phyloP scores from a whole-genome alignment of 768 basidiomycete genomes.

The Rhodotorula taiwanensis region DNA sequence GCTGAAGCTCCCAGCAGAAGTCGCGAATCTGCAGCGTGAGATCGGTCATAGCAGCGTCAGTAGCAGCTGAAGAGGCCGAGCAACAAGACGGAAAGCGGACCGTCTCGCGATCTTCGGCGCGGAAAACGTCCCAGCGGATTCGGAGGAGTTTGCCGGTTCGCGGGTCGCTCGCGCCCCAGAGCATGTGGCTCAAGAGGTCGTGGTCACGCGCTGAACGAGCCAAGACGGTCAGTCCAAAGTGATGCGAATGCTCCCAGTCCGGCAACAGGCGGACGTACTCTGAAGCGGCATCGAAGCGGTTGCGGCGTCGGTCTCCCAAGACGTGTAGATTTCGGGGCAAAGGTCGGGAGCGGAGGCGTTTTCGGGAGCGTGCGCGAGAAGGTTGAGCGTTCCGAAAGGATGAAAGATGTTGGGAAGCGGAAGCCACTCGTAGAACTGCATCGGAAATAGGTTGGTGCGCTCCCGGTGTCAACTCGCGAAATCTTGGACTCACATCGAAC shows the following conservation, averaged over 20 bases:
- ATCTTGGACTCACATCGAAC: background rate
- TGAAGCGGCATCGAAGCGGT: conserved; percentile 12
- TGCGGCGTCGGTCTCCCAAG: conserved; percentile 26
- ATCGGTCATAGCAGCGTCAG: background rate
- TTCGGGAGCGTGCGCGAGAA: conserved; percentile 22
- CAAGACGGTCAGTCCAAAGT: background rate
- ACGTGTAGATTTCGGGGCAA: background rate
- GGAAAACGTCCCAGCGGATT: conserved; percentile 24
- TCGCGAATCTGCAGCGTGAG: conserved; percentile 17
- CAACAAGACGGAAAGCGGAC: conserved; percentile 4
- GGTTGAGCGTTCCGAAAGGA: conserved; percentile 25
- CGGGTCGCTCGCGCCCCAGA: conserved; percentile 14
- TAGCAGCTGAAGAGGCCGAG: background rate
- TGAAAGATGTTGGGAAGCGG: conserved; percentile 23
- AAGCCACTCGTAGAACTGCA: conserved; percentile 15
- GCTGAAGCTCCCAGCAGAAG: conserved; percentile 19
- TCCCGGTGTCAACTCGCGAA: background rate
- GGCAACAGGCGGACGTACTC: conserved; percentile 15
- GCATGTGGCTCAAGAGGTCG: conserved; percentile 18
- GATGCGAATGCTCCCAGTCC: no score
- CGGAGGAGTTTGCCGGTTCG: conserved; percentile 13
- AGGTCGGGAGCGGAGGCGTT: conserved; percentile 19
- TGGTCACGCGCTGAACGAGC: background rate
- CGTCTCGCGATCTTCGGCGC: conserved; percentile 2
- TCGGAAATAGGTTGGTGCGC: no score